These are phyloP conservation scores for Chlorella ohadii DNA, from an alignment of 139 green algal genomes.

Conservation along the genomic window DNA sequence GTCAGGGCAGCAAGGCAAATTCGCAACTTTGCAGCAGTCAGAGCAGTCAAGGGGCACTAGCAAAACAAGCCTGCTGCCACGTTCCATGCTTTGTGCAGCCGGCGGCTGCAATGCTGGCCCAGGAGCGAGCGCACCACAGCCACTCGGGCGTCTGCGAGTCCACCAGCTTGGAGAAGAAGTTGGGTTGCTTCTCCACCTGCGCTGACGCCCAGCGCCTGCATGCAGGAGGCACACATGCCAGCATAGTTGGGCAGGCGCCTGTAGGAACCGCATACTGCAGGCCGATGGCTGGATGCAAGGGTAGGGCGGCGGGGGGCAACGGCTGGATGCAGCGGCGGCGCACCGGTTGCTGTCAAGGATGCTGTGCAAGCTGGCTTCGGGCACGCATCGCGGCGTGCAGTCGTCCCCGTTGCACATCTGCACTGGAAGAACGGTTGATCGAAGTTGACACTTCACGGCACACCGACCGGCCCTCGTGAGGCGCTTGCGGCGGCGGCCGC, in stretches of 20 bases:
- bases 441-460: not conserved
- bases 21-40: too few species aligned
- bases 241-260: not conserved
- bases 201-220: constrained; percentile 48
- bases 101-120: not conserved
- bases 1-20: too few species aligned
- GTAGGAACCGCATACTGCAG: not conserved
- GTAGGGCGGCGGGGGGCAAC: not conserved
- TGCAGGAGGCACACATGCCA: not conserved
- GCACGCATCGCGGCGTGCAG: not conserved
- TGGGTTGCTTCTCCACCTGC: constrained; percentile 42
- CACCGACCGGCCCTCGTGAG: not conserved
- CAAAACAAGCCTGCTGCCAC: too few species aligned
- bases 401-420: constrained; percentile 26
- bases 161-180: constrained; percentile 60
- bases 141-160: constrained; percentile 75
- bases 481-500: too few species aligned
- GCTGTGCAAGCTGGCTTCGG: constrained; percentile 8
- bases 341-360: constrained; percentile 28
- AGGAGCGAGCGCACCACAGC: constrained; percentile 55
- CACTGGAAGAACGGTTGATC: not conserved
- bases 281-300: not conserved
- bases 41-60: too few species aligned
- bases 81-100: too few species aligned
- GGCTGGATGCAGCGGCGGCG: not conserved